Evolutionary conservation across 2,329 filamentous ascomycete genomes (phyloP), one percentile per base, ranked within the genome.

Genomic region (Neonectria magnoliae): DNA sequence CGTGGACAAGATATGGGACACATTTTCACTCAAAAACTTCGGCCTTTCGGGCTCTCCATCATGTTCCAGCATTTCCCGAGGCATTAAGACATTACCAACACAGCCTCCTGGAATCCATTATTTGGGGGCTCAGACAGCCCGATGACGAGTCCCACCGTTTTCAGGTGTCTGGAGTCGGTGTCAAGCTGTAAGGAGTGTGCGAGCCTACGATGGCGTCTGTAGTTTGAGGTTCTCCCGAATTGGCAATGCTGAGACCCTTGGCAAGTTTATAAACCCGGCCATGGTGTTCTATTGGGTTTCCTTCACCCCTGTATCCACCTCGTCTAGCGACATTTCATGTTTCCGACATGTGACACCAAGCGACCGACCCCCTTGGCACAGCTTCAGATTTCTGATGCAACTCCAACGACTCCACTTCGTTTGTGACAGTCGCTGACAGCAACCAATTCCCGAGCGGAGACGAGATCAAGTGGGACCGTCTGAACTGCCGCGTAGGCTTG

Each of bases 91-190:
- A 47, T 54, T 29, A 38, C 41, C 29, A 60, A 50, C 9, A 18
- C 31, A n/a, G 41, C 27, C 48, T 36, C 50, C 60, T 44, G 22
- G n/a, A 16, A 4, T 18, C 22, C 33, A 27, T 48, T 18, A 22
- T 47, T 50, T 29, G 42, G 41, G 41, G 48, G 50, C 60, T 48
- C 29, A 42, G 25, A 48, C 29, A 42, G 6, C 5, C 14, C 2
- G 60, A 63, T 63, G 60, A 63, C 60, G 60, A 58, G 29, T 63
- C 38, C 33, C 25, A 41, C 22, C 16, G 20, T 18, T 56, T 47
- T 27, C 25, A 13, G n/a, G 22, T 48, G 60, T 63, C 60, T 58
- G 60, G 58, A 54, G 41, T 63, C 55, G 31, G 60, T 63, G 54
- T 58, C 60, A 63, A 50, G 42, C 48, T 48, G 42, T 36, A 36